Conservation (phyloP, 176 grass and related monocot species). For the Elymus sibiricus region DNA sequence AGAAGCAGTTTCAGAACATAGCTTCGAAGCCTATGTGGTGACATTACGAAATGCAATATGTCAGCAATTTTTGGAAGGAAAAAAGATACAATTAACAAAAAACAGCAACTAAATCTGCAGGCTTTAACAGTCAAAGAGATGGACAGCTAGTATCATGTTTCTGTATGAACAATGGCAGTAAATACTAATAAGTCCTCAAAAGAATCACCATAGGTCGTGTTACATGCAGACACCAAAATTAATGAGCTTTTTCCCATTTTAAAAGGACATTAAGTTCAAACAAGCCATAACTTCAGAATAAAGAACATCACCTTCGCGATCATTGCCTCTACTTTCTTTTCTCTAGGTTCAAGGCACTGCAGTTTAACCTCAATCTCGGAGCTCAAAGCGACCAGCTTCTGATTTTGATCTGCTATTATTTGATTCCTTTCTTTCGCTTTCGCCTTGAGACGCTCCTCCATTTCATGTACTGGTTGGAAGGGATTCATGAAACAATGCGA, state of each 20-base stretch:
- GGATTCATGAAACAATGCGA: not conserved
- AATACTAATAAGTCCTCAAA: not conserved
- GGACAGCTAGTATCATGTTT: not conserved
- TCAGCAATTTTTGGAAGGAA: not conserved
- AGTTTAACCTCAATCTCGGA: conserved; percentile 57
- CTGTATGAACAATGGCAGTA: not conserved
- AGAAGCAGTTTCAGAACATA: no score
- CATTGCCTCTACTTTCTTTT: conserved; percentile 42
- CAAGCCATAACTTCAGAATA: not conserved
- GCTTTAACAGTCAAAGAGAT: not conserved
- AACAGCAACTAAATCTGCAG: not conserved
- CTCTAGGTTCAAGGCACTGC: conserved; percentile 42
- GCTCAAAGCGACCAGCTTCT: conserved; percentile 42
- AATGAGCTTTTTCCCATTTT: not conserved
- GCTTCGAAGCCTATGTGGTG: no score
- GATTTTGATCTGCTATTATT: conserved; percentile 44
- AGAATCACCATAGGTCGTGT: not conserved
- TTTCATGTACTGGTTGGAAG: conserved; percentile 37
- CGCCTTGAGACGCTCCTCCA: conserved; percentile 38
- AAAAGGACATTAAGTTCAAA: not conserved
- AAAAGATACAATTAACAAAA: not conserved
- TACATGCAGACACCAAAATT: not conserved
- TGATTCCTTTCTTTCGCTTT: conserved; percentile 56
- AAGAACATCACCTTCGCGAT: conserved; percentile 44
- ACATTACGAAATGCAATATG: no score